Evolutionary conservation across 495 filamentous ascomycete species (phyloP), one percentile per base, ranked within the genome.

Genomic region (Clavariopsis aquatica): DNA sequence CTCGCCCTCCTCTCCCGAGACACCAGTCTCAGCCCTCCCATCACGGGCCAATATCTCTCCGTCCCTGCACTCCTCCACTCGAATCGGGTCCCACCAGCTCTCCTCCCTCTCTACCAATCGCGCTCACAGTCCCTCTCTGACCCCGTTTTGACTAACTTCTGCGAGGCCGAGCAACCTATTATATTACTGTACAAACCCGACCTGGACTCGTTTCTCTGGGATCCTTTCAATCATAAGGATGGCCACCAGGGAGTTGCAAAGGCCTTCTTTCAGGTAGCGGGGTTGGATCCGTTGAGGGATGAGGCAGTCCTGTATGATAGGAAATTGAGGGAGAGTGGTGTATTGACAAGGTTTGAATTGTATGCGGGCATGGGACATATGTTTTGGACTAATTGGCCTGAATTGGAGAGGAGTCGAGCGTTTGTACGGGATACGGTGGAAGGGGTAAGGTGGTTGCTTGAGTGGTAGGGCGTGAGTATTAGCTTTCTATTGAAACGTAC

Each of bases 241-340:
- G 62, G 66, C 10, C 66, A 65, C 49, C 53, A 36, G 27, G 62
- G 62, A 6, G 52, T 57, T 8, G 56, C 61, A 1, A 69, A 62
- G 34, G 57, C 77, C 6, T 80, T 77, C 67, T 73, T 83, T 52
- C 74, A 76, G 60, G 63, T 78, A 49, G 73, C 71, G 27, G 75
- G 74, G 24, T 41, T 68, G 53, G 74, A 76, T 65, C 74, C 73
- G n/a, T 62, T 78, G 51, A 65, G 74, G 26, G 75, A 76, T 62
- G 75, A 76, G 61, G 71, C 61, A 22, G 49, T 75, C 31, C 52
- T 76, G 12, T 72, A 69, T 55, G 74, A 76, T 51, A 45, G 63
- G 51, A 28, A 55, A 7, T 46, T 71, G 61, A 64, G 69, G 34
- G 62, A 65, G 28, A 17, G 2, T 13, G 66, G 66, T 5, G 60